Conservation (phyloP, 108 stramenopile genomes). For the Parmales sp. region DNA sequence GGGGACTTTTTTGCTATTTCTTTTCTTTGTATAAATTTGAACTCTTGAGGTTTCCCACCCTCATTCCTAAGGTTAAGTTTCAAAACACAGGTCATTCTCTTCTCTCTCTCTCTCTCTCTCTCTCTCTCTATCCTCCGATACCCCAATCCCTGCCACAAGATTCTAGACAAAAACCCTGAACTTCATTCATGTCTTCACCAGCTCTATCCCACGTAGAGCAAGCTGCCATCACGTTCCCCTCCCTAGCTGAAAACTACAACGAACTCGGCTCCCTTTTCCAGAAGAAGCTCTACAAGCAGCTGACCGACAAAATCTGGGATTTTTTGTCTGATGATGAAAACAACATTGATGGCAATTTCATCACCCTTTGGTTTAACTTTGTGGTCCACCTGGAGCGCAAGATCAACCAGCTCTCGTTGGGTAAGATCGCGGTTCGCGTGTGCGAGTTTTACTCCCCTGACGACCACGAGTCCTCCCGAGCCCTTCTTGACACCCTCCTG, state of each 20-base stretch:
- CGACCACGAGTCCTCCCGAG: neutral
- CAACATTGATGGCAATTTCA: neutral
- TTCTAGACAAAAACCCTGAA: too few species aligned
- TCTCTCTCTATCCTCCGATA: too few species aligned
- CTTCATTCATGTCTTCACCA: too few species aligned
- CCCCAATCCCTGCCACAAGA: too few species aligned
- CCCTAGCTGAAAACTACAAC: slow-evolving; percentile 66
- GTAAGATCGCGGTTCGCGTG: slow-evolving; percentile 67
- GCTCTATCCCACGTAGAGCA: too few species aligned
- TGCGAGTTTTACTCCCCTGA: slow-evolving; percentile 37
- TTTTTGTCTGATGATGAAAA: slow-evolving; percentile 38
- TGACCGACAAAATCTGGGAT: slow-evolving; percentile 61
- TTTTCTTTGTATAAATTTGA: too few species aligned
- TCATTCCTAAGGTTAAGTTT: too few species aligned
- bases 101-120: too few species aligned
- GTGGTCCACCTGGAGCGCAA: slow-evolving; percentile 38
- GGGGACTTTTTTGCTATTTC: too few species aligned
- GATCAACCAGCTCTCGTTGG: slow-evolving; percentile 78
- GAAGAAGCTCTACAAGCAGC: slow-evolving; percentile 91
- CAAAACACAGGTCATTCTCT: too few species aligned
- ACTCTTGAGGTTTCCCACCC: too few species aligned
- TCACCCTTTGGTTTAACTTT: slow-evolving; percentile 40
- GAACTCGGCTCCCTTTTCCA: slow-evolving; percentile 45
- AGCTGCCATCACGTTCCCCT: too few species aligned
- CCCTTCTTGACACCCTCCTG: neutral